These are phyloP conservation scores for Thecaphora thlaspeos DNA, from an alignment of 1,284 basidiomycete genomes.

Conservation along the genomic window DNA sequence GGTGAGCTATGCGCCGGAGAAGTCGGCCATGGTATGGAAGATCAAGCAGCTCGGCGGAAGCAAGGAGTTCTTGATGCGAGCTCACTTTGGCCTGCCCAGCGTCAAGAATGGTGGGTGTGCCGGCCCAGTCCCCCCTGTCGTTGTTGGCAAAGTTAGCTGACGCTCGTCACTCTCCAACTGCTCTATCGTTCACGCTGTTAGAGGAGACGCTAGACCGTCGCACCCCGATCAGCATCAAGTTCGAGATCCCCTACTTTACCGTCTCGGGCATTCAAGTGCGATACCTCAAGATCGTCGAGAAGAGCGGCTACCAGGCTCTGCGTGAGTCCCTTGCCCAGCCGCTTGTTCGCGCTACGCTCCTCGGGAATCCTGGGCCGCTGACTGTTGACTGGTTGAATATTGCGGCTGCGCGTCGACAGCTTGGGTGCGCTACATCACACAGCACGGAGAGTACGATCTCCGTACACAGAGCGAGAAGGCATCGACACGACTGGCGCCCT, in stretches of 20 bases:
- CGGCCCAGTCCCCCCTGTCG: too few species aligned
- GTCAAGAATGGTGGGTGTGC: constrained; percentile 42
- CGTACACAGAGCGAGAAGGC: constrained; percentile 54
- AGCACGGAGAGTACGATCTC: constrained; percentile 86
- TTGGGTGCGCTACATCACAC: constrained; percentile 71
- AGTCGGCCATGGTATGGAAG: constrained; percentile 58
- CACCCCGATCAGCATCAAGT: constrained; percentile 92
- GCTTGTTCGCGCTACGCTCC: neutral
- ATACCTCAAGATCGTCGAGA: constrained; percentile 96
- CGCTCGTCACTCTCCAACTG: too few species aligned
- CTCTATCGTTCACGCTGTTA: too few species aligned
- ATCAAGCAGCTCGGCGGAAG: constrained; percentile 57
- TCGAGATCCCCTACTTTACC: constrained; percentile 97
- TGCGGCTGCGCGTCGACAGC: constrained; percentile 11
- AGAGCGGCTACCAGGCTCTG: constrained; percentile 83
- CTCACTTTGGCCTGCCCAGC: constrained; percentile 56
- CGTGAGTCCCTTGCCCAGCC: constrained; percentile 57
- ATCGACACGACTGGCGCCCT: constrained; percentile 46
- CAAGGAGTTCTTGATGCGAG: constrained; percentile 56
- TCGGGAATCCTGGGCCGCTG: neutral
- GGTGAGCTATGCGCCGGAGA: constrained; percentile 55
- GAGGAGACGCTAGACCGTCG: constrained; percentile 79
- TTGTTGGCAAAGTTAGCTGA: too few species aligned
- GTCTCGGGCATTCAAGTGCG: constrained; percentile 90
- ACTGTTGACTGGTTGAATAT: constrained; percentile 9